Conservation (phyloP, 352 stramenopile species). For the Lagenidium sp. region DNA sequence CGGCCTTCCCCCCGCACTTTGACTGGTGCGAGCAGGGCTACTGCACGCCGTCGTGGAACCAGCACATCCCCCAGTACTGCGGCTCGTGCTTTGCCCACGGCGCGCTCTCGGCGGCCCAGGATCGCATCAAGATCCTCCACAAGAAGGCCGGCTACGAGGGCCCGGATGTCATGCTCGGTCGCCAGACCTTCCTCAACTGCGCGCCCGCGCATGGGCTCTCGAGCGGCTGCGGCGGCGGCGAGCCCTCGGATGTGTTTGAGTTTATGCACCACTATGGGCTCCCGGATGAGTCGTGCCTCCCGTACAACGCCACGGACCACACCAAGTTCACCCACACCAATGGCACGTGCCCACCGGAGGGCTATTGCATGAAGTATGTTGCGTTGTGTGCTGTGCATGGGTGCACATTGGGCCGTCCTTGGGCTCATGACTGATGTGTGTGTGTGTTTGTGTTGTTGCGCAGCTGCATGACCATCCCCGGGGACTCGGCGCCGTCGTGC, state of each 20-base stretch:
- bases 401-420: neutral
- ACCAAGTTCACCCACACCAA: constrained; percentile 37
- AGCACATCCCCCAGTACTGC: constrained; percentile 69
- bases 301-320: constrained; percentile 54
- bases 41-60: constrained; percentile 60
- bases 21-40: constrained; percentile 74
- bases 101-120: constrained; percentile 37
- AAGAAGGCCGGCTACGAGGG: constrained; percentile 24
- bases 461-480: constrained; percentile 34
- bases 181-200: constrained; percentile 61
- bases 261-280: constrained; percentile 54
- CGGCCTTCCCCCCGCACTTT: constrained; percentile 45
- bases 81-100: constrained; percentile 68
- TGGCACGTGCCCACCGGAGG: constrained; percentile 44
- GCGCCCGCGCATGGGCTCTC: constrained; percentile 41
- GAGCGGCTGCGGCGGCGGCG: constrained; percentile 40
- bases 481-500: constrained; percentile 16
- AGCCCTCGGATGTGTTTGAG: constrained; percentile 47
- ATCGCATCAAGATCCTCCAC: constrained; percentile 65
- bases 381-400: neutral
- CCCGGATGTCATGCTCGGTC: constrained; percentile 47
- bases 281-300: constrained; percentile 43
- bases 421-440: neutral
- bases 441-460: neutral
- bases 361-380: constrained; percentile 62